phyloP scores from a whole-genome alignment of 176 grass and related monocot species.

The Leersia perrieri region DNA sequence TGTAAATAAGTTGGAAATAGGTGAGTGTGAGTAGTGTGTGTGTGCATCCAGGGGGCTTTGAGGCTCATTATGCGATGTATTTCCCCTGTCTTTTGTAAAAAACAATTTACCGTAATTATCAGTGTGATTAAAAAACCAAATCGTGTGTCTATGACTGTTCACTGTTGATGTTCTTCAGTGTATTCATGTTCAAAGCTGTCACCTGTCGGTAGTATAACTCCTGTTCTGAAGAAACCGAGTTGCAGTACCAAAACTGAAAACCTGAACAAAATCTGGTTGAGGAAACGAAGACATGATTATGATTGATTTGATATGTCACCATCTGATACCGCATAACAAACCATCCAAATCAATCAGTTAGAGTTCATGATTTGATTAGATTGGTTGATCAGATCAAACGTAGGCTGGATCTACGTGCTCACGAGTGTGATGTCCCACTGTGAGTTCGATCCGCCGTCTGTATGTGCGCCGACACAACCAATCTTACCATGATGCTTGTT shows the following conservation, averaged over 20 bases:
- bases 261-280: neutral
- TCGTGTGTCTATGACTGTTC: neutral
- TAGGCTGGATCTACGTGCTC: neutral
- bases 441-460: neutral
- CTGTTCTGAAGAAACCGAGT: neutral
- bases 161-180: neutral
- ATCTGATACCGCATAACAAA: neutral
- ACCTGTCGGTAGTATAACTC: neutral
- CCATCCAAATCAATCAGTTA: conserved; percentile 3
- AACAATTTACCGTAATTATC: conserved; percentile 6
- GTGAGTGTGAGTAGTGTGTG: conserved; percentile 33
- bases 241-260: neutral
- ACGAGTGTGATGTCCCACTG: neutral
- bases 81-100: conserved; percentile 42
- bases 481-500: neutral
- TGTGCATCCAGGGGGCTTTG: conserved; percentile 60
- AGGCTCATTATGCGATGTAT: conserved; percentile 55
- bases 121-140: conserved; percentile 1
- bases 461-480: conserved; percentile 1
- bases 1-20: conserved; percentile 59
- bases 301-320: neutral
- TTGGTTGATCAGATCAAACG: neutral
- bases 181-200: neutral
- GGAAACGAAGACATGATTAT: neutral
- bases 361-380: neutral